These are phyloP conservation scores for Globisporangium rhizosaccharum DNA, from an alignment of 352 stramenopile species.

Conservation along the genomic window DNA sequence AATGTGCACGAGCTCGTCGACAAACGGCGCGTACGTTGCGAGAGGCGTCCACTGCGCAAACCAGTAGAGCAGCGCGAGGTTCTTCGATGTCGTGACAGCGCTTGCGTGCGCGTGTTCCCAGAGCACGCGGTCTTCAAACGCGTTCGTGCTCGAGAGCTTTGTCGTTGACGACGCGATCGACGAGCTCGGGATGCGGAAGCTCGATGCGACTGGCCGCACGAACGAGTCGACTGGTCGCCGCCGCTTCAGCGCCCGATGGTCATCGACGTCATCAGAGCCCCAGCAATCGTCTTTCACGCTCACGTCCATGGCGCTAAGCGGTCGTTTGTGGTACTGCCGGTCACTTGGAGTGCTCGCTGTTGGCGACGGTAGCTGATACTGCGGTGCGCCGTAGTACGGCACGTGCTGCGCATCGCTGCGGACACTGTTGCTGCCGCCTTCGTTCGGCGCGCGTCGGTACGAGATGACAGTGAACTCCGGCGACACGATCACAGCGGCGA, in stretches of 20 bases:
- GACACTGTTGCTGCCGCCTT: slow-evolving; percentile 4
- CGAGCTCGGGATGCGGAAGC: neutral
- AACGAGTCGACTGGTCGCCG: slow-evolving; percentile 12
- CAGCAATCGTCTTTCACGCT: slow-evolving; percentile 4
- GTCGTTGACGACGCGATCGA: neutral
- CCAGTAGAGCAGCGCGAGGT: slow-evolving; percentile 45
- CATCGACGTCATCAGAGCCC: neutral
- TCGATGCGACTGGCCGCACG: slow-evolving; percentile 3
- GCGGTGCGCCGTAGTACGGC: neutral
- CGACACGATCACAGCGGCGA: slow-evolving; percentile 42
- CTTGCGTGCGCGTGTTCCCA: slow-evolving; percentile 43
- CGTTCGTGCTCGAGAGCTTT: slow-evolving; percentile 11
- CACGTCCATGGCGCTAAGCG: neutral
- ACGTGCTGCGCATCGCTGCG: slow-evolving; percentile 5
- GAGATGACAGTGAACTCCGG: slow-evolving; percentile 71
- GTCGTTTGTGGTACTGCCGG: neutral
- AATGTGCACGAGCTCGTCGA: slow-evolving; percentile 42
- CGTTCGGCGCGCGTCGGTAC: slow-evolving; percentile 49
- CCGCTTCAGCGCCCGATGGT: slow-evolving; percentile 8
- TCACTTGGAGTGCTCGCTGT: neutral
- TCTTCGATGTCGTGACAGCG: slow-evolving; percentile 46
- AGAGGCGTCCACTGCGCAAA: slow-evolving; percentile 51
- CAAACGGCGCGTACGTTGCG: slow-evolving; percentile 31
- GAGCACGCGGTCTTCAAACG: slow-evolving; percentile 43
- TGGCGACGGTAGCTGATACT: neutral